Base-by-base conservation (phyloP, 73 alveolate genomes). In the Paramecium primaurelia region DNA sequence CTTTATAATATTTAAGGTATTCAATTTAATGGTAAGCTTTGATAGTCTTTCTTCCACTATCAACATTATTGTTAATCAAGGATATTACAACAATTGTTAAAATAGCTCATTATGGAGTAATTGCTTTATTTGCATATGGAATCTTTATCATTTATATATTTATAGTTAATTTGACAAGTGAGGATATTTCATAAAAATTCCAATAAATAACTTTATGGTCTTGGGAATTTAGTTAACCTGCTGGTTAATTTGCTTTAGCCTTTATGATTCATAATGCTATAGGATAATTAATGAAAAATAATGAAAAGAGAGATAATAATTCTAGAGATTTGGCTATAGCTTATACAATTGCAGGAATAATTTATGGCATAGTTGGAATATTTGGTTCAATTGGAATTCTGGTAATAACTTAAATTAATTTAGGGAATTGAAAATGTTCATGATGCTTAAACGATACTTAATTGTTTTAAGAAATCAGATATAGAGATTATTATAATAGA, bases 251-350 rank as follows among this genome's bases (percentile, higher is more conserved):
- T 71, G 94, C 94, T 37, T 83, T 89, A 22, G 94, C 94, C 4
- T 89, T 89, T 59, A 89, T 89, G 94, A 83, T 89, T 49, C 94
- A 89, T 26, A 89, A 89, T 71, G 94, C 94, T 8, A 71, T 89
- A 28, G 94, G 92, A 28, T 32, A 89, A 71, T 38, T 89, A 14
- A 89, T 71, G 25, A 89, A 83, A 71, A 42, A 89, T n/a, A 89
- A 89, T 30, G 18, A 58, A n/a, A 77, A 83, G n/a, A 58, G 42
- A 47, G 94, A 89, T 26, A 71, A 89, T 16, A 89, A 89, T 54
- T 34, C 71, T 71, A 69, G 91, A 71, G 94, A 71, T 68, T 40
- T 71, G 60, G 86, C 94, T 18, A 45, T 89, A 58, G 91, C 92
- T 28, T 89, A 89, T 44, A 26, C 18, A 4, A 38, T 89, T 16